Conservation (phyloP, 2,329 filamentous ascomycete species). For the Phaeosphaeriaceae sp. region DNA sequence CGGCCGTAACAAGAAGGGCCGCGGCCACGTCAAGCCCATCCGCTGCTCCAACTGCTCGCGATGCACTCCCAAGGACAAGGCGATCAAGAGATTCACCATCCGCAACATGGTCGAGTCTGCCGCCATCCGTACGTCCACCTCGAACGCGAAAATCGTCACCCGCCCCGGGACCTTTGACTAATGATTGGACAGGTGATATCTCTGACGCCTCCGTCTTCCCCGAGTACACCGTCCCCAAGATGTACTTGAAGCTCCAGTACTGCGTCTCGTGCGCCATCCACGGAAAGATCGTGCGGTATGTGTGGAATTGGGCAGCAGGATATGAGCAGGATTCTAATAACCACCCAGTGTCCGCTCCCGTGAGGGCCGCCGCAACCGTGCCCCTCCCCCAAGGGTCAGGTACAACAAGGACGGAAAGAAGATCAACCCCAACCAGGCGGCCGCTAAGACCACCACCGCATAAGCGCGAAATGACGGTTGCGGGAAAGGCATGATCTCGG, state of each 20-base stretch:
- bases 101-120: conserved; percentile 99
- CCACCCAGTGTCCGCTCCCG: conserved; percentile 87
- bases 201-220: conserved; percentile 98
- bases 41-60: conserved; percentile 85
- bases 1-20: conserved; percentile 99
- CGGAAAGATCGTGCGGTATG: conserved; percentile 99
- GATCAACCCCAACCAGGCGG: conserved; percentile 87
- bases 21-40: conserved; percentile 99
- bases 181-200: conserved; percentile 84
- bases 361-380: conserved; percentile 97
- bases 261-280: conserved; percentile 99
- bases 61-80: conserved; percentile 98
- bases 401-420: conserved; percentile 99
- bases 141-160: conserved; percentile 8
- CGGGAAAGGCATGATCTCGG: conserved; percentile 40
- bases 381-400: conserved; percentile 93
- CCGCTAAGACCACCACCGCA: conserved; percentile 64
- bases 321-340: conserved; percentile 18
- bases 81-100: conserved; percentile 99
- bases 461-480: conserved; percentile 28
- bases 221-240: conserved; percentile 99
- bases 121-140: conserved; percentile 86
- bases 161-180: conserved; percentile 22
- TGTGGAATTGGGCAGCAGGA: conserved; percentile 46
- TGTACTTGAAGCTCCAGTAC: conserved; percentile 99